Conservation (phyloP, 2,329 filamentous ascomycete genomes). For the Emmonsiellopsis sp. region DNA sequence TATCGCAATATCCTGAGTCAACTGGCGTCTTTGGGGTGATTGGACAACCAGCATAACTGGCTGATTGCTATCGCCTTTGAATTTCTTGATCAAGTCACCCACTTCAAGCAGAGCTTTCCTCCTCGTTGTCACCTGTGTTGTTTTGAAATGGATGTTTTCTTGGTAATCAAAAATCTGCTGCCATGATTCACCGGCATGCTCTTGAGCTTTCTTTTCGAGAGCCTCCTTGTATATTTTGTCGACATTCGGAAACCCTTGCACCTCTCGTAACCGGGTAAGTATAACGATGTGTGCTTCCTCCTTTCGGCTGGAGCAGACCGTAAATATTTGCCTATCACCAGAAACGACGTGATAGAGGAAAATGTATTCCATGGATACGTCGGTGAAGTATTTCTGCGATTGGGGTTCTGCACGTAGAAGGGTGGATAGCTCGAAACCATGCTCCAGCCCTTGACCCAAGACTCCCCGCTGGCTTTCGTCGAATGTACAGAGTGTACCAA, state of each 20-base stretch:
- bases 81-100: conserved; percentile 78
- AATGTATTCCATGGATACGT: conserved; percentile 68
- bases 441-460: conserved; percentile 81
- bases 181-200: conserved; percentile 59
- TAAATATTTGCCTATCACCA: conserved; percentile 87
- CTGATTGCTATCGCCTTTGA: conserved; percentile 71
- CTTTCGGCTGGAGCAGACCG: conserved; percentile 75
- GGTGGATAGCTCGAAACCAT: conserved; percentile 78
- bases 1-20: conserved; percentile 76
- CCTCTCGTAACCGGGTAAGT: conserved; percentile 72
- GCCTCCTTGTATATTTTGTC: conserved; percentile 79
- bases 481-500: conserved; percentile 88
- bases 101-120: conserved; percentile 84
- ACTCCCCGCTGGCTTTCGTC: conserved; percentile 86
- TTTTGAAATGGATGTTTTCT: conserved; percentile 74
- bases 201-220: conserved; percentile 50
- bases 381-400: conserved; percentile 66
- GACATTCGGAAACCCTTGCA: conserved; percentile 80
- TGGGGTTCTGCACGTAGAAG: conserved; percentile 56
- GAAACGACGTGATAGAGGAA: conserved; percentile 89
- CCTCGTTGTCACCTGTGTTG: conserved; percentile 76
- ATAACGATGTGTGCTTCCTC: conserved; percentile 78
- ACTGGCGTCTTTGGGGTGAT: conserved; percentile 69
- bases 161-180: conserved; percentile 81
- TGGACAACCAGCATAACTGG: conserved; percentile 83